Evolutionary conservation across 2,329 filamentous ascomycete species (phyloP).

Genomic region (Calcarisporium arbuscula): DNA sequence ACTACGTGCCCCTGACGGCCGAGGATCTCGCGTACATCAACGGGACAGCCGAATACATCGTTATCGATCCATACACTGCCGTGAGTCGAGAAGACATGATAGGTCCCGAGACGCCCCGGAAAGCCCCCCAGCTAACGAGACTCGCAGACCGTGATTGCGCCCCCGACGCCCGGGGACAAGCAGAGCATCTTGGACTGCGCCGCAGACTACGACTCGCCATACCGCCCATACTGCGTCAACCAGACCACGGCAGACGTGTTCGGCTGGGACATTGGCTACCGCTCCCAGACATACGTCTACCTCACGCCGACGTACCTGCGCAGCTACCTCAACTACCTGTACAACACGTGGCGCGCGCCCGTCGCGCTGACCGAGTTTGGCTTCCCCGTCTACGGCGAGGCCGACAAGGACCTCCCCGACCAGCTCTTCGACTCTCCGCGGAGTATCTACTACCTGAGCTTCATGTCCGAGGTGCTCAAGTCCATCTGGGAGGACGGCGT

Average conservation of each 20-base stretch:
- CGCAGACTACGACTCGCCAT: constrained; percentile 33
- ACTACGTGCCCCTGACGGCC: constrained; percentile 39
- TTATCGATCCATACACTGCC: constrained; percentile 54
- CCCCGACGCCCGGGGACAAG: constrained; percentile 25
- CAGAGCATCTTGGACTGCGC: constrained; percentile 42
- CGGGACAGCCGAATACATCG: constrained; percentile 48
- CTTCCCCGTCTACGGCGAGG: constrained; percentile 46
- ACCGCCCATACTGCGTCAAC: constrained; percentile 47
- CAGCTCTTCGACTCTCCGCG: constrained; percentile 48
- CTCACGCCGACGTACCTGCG: constrained; percentile 53
- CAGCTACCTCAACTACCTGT: constrained; percentile 49
- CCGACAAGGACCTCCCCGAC: constrained; percentile 34
- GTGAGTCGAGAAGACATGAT: too few relatives aligned
- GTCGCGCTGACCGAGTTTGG: constrained; percentile 50
- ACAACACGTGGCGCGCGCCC: constrained; percentile 48
- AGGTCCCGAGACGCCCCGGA: too few relatives aligned
- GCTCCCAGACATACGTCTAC: constrained; percentile 50
- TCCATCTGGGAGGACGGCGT: constrained; percentile 51
- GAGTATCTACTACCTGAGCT: constrained; percentile 48
- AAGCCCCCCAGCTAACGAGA: too few relatives aligned
- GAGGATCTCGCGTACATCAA: constrained; percentile 43
- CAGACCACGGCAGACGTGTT: constrained; percentile 38
- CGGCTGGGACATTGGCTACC: constrained; percentile 54
- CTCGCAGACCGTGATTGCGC: constrained; percentile 45
- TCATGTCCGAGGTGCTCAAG: constrained; percentile 47